These are phyloP conservation scores for Coniella vitis DNA, from an alignment of 2,329 filamentous ascomycete genomes.

Conservation along the genomic window DNA sequence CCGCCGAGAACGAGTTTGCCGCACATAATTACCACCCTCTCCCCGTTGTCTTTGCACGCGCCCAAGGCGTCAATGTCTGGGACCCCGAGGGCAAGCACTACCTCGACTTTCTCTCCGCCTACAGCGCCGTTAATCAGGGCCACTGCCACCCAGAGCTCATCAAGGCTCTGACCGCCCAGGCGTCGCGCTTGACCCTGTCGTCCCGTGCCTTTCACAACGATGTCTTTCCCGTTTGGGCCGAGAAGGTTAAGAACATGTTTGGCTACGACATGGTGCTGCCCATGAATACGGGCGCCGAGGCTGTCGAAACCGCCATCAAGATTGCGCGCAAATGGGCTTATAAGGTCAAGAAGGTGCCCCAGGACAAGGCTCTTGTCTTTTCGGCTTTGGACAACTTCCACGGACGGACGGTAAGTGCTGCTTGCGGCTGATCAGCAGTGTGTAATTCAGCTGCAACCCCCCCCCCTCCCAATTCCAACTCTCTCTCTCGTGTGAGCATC, in stretches of 20 bases:
- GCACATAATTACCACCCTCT: constrained; percentile 99
- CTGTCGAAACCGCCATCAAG: constrained; percentile 93
- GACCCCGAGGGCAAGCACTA: constrained; percentile 94
- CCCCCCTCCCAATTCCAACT: constrained; percentile 77
- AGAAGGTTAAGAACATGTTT: constrained; percentile 83
- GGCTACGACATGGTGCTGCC: constrained; percentile 97
- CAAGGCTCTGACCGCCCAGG: constrained; percentile 84
- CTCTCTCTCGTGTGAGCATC: constrained; percentile 4
- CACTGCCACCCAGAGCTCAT: constrained; percentile 96
- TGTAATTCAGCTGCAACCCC: no score
- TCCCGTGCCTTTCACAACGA: constrained; percentile 97
- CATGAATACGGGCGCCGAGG: constrained; percentile 97
- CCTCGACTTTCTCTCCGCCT: constrained; percentile 95
- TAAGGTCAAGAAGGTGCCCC: constrained; percentile 85
- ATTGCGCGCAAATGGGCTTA: constrained; percentile 97
- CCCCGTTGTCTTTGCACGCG: constrained; percentile 84
- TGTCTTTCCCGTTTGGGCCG: constrained; percentile 91
- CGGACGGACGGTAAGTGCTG: constrained; percentile 70
- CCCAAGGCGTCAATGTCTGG: constrained; percentile 84
- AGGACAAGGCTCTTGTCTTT: constrained; percentile 78
- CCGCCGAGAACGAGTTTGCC: constrained; percentile 73
- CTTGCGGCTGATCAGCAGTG: constrained; percentile 1
- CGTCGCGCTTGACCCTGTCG: constrained; percentile 80
- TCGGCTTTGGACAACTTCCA: constrained; percentile 91
- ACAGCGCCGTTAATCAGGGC: constrained; percentile 96